Base-by-base conservation (phyloP, 148 eudicot species). In the Agrostemma githago region DNA sequence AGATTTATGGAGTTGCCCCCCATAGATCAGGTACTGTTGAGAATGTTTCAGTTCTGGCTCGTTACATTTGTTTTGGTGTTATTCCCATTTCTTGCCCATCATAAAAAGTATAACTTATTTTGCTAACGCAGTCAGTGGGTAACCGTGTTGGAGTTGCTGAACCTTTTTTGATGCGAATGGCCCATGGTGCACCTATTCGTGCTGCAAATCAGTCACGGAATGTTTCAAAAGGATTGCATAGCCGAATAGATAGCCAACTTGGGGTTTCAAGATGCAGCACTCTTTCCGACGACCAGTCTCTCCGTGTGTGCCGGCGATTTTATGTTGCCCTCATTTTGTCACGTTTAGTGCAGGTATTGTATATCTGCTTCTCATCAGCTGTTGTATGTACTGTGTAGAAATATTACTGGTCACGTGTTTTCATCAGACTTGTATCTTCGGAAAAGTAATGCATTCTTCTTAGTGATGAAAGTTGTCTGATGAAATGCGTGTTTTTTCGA, bases 111-210 rank as follows among this genome's bases (percentile, higher is more conserved):
- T 68, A 73, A 57, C 59, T 58, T 67, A 15, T 57, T 66, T 39
- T 82, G 61, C 77, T 26, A 15, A 63, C 53, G 85, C 77, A 95
- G 99, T 90, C 99, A 20, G 99, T 95, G 79, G 99, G 97, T 54
- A 95, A 92, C 75, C 93, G 93, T 77, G 96, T 95, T 83, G 99
- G 99, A 81, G 99, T 95, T 34, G 73, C 81, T 59, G 99, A 95
- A 82, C 94, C 96, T 65, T 95, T 95, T 83, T 74, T 95, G 74
- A 95, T 95, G 99, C 93, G 92, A 57, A 92, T 95, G 97, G 99
- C 99, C 19, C 99, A 95, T 77, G 94, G 93, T 69, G 98, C 89
- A 46, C 93, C 96, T 68, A 54, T 87, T 71, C 86, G 89, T 66
- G 63, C 80, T 59, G 81, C 85, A 70, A 84, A 77, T 78, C 86